phyloP scores from a whole-genome alignment of 768 basidiomycete genomes.

The Polyporus arcularius region DNA sequence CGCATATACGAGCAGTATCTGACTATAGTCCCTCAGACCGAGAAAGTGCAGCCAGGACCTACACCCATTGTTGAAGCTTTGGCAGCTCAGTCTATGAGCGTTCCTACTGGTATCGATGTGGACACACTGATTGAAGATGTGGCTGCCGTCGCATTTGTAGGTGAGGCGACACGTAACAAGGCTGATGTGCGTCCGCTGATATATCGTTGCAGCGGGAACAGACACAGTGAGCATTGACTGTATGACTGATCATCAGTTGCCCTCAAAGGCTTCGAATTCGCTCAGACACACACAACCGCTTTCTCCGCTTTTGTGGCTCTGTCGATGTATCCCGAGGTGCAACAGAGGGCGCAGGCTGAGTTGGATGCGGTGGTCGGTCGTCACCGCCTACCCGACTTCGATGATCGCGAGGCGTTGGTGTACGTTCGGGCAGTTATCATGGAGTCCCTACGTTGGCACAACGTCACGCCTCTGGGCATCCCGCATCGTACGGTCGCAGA shows the following conservation, averaged over 20 bases:
- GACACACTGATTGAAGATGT: constrained; percentile 2
- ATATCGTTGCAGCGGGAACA: no score
- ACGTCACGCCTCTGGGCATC: constrained; percentile 23
- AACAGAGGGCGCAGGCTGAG: constrained; percentile 28
- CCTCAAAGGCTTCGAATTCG: background rate
- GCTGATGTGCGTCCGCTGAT: no score
- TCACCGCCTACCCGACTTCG: constrained; percentile 23
- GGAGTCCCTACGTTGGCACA: constrained; percentile 31
- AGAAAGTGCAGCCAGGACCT: background rate
- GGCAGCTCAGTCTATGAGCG: background rate
- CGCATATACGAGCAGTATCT: background rate
- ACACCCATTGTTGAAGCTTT: background rate
- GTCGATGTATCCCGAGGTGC: constrained; percentile 25
- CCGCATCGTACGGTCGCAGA: background rate
- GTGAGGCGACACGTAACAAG: background rate
- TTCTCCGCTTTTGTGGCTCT: constrained; percentile 22
- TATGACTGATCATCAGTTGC: background rate
- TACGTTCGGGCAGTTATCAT: constrained; percentile 30
- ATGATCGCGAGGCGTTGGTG: constrained; percentile 21
- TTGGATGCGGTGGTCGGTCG: constrained; percentile 26
- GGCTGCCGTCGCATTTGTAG: constrained; percentile 9
- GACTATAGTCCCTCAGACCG: background rate
- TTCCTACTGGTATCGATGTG: background rate
- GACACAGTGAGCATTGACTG: no score
- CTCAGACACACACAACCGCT: constrained; percentile 17